Evolutionary conservation across 495 filamentous ascomycete genomes (phyloP), one percentile per base, ranked within the genome.

Genomic region (Delitschia confertaspora): DNA sequence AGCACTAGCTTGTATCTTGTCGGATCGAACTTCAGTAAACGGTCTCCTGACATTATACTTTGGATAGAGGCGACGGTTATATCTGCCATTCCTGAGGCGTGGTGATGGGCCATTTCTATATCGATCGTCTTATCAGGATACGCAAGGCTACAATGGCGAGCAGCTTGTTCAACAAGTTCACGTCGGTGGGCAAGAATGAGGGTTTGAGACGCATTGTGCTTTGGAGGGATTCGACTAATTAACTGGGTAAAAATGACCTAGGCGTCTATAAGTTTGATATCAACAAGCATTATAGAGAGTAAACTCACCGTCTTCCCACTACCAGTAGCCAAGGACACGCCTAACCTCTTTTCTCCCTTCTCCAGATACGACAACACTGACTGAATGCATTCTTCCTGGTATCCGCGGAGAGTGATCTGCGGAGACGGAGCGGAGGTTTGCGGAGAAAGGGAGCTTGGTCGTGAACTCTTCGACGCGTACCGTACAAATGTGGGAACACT

Each of bases 121-220:
- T 95, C 88, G 34, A 96, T 72, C 5, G 57, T 72, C 47, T 82
- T 82, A 20, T 75, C 58, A 2, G 91, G 91, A 53, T 99, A 96
- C 6, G 83, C 77, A 36, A 71, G 68, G 6, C 61, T 69, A 60
- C 91, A 96, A 59, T 96, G 89, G 2, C 72, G 70, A 6, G 81
- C 85, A 8, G 91, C 91, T 66, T 99, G 91, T 53, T 96, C 85
- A 25, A 94, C 88, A n/a, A 99, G 79, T 63, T 98, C 91, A 26
- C 79, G 78, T 7, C 93, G 76, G 65, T 99, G 91, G 31, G 82
- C 91, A 17, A 99, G 69, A 47, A 99, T 94, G 47, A 99, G 71
- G 0, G 88, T 93, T 58, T 86, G 86, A 3, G 74, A 75, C 10
- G 82, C 80, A 39, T 60, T 51, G 23, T 71, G 59, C 32, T 69